Percentiles rank a stretch among this genome's conserved stretches.
phyloP scores from a whole-genome alignment of 495 filamentous ascomycete genomes.

The Evernia prunastri region DNA sequence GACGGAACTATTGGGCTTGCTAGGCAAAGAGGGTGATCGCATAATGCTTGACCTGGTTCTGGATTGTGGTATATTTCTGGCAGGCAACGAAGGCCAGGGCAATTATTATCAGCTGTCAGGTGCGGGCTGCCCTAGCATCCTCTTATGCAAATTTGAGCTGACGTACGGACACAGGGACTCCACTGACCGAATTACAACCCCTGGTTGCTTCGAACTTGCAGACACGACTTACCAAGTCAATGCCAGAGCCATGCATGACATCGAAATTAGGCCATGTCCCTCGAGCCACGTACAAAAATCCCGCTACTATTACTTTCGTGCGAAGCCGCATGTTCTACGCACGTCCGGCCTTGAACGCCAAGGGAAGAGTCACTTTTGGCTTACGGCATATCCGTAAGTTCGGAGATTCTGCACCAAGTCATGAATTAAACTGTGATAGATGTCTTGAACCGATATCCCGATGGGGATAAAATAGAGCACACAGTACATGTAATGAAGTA shows the following conservation, averaged over 20 bases:
- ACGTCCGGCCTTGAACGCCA: conserved; percentile 57
- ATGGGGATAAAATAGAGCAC: conserved; percentile 43
- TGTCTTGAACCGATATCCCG: conserved; percentile 69
- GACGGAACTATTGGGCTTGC: conserved; percentile 59
- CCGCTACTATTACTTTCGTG: conserved; percentile 65
- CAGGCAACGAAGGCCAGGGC: conserved; percentile 50
- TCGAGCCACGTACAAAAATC: conserved; percentile 26
- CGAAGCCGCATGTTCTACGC: conserved; percentile 85
- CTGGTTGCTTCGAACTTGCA: conserved; percentile 15
- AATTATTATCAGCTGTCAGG: conserved; percentile 78
- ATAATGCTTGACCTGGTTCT: conserved; percentile 77
- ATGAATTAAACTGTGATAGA: conserved; percentile 45
- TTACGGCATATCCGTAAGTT: conserved; percentile 73
- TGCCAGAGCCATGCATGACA: neutral
- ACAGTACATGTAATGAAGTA: conserved; percentile 79
- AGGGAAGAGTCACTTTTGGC: conserved; percentile 63
- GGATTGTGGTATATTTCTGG: conserved; percentile 68
- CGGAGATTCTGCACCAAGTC: neutral
- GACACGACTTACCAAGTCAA: neutral
- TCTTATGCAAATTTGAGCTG: neutral
- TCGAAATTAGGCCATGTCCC: neutral
- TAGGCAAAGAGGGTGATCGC: conserved; percentile 70
- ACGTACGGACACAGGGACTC: conserved; percentile 35
- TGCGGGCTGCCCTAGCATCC: conserved; percentile 30
- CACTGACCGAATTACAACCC: conserved; percentile 41